Evolutionary conservation across 371 early-diverging fungal species (phyloP).

Genomic region (Lichtheimia ornata): DNA sequence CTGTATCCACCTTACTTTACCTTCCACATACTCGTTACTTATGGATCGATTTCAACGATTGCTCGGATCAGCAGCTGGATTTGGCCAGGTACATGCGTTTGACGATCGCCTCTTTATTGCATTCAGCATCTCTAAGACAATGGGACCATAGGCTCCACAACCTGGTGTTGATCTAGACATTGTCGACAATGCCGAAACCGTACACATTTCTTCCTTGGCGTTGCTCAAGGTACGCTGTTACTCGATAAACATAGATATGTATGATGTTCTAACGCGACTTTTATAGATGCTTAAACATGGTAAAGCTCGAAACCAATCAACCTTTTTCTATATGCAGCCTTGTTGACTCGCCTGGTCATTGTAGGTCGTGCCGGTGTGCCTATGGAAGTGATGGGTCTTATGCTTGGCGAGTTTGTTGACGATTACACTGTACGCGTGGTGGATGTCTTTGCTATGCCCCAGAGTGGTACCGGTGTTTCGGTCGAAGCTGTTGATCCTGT

Average conservation of each 20-base stretch:
- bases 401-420: slow-evolving; percentile 99
- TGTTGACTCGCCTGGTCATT: neutral
- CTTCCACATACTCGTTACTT: too few relatives aligned
- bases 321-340: neutral
- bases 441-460: slow-evolving; percentile 99
- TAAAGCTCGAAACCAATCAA: neutral
- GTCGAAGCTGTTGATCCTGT: slow-evolving; percentile 99
- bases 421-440: slow-evolving; percentile 99
- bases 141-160: slow-evolving; percentile 41
- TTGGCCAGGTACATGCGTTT: slow-evolving; percentile 34
- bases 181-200: slow-evolving; percentile 98
- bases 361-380: slow-evolving; percentile 99
- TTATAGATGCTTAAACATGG: neutral
- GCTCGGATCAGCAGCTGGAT: slow-evolving; percentile 63
- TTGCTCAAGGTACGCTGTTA: slow-evolving; percentile 87
- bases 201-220: slow-evolving; percentile 99
- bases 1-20: too few relatives aligned
- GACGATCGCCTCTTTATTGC: neutral
- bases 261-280: neutral
- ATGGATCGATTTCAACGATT: slow-evolving; percentile 78
- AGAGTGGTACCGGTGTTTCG: slow-evolving; percentile 99
- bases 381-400: slow-evolving; percentile 99
- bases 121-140: neutral
- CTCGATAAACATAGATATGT: neutral
- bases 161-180: slow-evolving; percentile 86